These are phyloP conservation scores for Sonneratia caseolaris DNA, from an alignment of 345 rosid genomes.

Conservation along the genomic window DNA sequence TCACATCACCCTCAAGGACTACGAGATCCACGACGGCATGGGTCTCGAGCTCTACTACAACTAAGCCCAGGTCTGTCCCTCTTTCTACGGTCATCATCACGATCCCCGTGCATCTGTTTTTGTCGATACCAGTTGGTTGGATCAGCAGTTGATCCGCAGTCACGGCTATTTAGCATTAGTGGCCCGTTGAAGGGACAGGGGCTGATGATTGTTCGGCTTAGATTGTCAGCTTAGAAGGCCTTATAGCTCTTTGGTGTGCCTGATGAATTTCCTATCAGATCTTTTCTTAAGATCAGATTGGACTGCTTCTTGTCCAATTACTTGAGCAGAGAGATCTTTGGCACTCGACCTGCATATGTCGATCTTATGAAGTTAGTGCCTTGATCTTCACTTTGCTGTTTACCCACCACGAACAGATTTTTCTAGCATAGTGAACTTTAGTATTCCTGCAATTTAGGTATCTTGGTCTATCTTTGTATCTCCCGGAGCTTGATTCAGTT, in stretches of 20 bases:
- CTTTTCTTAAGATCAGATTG: neutral
- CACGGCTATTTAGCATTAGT: neutral
- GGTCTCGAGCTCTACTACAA: conserved; percentile 73
- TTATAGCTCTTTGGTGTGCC: neutral
- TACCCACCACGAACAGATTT: neutral
- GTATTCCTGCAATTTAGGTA: neutral
- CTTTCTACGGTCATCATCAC: neutral
- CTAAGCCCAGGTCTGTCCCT: conserved; percentile 11
- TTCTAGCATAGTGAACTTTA: neutral
- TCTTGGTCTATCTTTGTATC: neutral
- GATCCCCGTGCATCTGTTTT: neutral
- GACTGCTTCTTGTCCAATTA: neutral
- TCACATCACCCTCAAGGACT: conserved; percentile 66
- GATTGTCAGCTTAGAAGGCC: neutral
- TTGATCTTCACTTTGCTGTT: neutral
- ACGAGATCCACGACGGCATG: conserved; percentile 74
- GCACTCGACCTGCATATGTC: too few relatives aligned
- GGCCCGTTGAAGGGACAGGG: neutral
- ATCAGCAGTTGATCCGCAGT: neutral
- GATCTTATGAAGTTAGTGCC: neutral
- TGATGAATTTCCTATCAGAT: neutral
- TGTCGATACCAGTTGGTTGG: neutral
- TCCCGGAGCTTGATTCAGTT: neutral
- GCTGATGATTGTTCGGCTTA: neutral
- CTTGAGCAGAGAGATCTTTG: too few relatives aligned